phyloP scores from a whole-genome alignment of 306 rosid genomes.

The Lathyrus aphaca region DNA sequence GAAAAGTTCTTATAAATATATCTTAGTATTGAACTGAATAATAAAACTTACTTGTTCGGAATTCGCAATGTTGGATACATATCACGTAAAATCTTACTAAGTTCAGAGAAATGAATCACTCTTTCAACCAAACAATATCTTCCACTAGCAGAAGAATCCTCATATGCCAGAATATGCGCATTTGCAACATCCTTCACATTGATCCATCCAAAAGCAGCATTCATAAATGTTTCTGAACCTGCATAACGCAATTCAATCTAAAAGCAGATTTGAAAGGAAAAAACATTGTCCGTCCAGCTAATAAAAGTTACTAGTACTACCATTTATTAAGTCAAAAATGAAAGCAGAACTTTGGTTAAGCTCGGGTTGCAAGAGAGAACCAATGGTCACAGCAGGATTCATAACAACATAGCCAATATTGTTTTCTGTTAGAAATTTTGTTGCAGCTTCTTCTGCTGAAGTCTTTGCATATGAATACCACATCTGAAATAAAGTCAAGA shows the following conservation, averaged over 20 bases:
- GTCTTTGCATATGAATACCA: constrained; percentile 37
- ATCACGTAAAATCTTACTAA: constrained; percentile 48
- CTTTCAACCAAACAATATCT: constrained; percentile 68
- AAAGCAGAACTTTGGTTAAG: constrained; percentile 61
- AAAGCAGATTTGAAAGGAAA: no score
- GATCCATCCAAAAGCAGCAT: constrained; percentile 57
- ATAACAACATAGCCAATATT: constrained; percentile 33
- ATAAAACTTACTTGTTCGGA: constrained; percentile 60
- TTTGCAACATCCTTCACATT: constrained; percentile 77
- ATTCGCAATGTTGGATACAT: constrained; percentile 58
- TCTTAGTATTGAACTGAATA: neutral
- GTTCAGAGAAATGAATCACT: constrained; percentile 55
- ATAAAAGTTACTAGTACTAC: constrained; percentile 47
- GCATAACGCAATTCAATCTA: neutral
- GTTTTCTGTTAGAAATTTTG: constrained; percentile 11
- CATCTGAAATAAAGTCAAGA: constrained; percentile 5
- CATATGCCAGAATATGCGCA: constrained; percentile 74
- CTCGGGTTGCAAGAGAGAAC: constrained; percentile 34
- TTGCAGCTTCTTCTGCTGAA: constrained; percentile 26
- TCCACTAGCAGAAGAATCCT: constrained; percentile 74
- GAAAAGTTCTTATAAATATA: neutral
- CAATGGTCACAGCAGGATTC: constrained; percentile 1
- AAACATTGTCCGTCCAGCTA: neutral
- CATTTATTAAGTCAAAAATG: constrained; percentile 58
- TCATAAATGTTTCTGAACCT: constrained; percentile 61